Percentiles rank a stretch among this genome's conserved stretches.
These are phyloP conservation scores for Pogostemon cablin DNA, from an alignment of 257 asterid species.

Conservation along the genomic window DNA sequence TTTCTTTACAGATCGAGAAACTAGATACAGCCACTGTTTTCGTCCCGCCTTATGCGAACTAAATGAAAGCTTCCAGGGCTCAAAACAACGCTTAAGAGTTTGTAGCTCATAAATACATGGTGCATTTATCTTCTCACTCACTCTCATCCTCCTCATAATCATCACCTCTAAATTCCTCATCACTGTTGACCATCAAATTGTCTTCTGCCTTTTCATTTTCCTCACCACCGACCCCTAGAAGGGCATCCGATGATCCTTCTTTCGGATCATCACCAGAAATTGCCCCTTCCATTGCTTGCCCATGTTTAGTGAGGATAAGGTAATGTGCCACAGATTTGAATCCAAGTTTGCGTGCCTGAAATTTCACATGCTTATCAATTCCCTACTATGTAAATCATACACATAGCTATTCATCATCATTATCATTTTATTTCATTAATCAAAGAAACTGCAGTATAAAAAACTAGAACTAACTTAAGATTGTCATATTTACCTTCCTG, in stretches of 20 bases:
- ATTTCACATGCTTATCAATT: conserved; percentile 23
- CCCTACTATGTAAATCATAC: background rate
- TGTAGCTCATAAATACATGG: conserved; percentile 3
- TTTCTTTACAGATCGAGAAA: conserved; percentile 1
- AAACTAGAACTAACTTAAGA: conserved; percentile 14
- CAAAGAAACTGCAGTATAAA: background rate
- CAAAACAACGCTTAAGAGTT: conserved; percentile 9
- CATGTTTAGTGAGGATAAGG: conserved; percentile 49
- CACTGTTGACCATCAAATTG: conserved; percentile 25
- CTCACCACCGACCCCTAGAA: background rate
- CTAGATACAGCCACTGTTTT: background rate
- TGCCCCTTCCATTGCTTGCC: conserved; percentile 29
- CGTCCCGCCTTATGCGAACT: too few species aligned
- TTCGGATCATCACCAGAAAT: conserved; percentile 30
- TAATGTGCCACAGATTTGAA: conserved; percentile 84
- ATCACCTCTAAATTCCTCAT: conserved; percentile 36
- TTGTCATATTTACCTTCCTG: conserved; percentile 42
- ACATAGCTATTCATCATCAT: background rate
- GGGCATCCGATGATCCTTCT: conserved; percentile 29
- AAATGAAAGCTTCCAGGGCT: background rate
- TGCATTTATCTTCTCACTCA: conserved; percentile 26
- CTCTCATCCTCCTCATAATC: conserved; percentile 12
- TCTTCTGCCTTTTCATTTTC: conserved; percentile 11
- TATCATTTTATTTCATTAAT: background rate
- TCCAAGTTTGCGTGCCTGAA: conserved; percentile 57